Conservation (phyloP, 2,329 filamentous ascomycete genomes). For the Verruconis gallopava region DNA sequence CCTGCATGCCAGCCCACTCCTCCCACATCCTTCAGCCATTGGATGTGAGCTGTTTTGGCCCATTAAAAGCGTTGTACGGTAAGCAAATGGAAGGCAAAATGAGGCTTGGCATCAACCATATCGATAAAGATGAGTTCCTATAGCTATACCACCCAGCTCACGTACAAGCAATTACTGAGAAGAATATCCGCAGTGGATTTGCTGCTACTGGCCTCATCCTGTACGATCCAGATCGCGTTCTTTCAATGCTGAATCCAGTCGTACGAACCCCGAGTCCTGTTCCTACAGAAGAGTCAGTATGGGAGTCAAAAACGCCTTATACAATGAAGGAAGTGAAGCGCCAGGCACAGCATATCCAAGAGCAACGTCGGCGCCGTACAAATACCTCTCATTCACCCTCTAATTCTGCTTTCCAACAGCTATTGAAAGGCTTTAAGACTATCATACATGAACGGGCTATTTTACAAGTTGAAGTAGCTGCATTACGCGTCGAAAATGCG, state of each 20-base stretch:
- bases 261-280: neutral
- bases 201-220: neutral
- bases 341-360: neutral
- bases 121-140: neutral
- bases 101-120: too few species aligned
- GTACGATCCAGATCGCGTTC: neutral
- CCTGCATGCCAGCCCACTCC: slow-evolving; percentile 27
- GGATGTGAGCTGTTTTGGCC: slow-evolving; percentile 25
- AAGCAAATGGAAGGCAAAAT: slow-evolving; percentile 18
- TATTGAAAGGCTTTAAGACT: neutral
- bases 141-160: slow-evolving; percentile 1
- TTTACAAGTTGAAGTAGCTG: too few species aligned
- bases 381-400: neutral
- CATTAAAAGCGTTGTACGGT: slow-evolving; percentile 23
- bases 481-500: too few species aligned
- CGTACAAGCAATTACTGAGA: neutral
- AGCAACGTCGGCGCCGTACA: neutral
- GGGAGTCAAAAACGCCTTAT: too few species aligned
- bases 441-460: neutral
- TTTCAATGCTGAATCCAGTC: too few species aligned
- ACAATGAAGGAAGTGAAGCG: neutral
- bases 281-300: neutral
- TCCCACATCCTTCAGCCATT: slow-evolving; percentile 29
- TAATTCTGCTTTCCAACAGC: neutral
- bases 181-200: too few species aligned